Evolutionary conservation across 345 rosid species (phyloP).

Genomic region (Tarenaya hassleriana): DNA sequence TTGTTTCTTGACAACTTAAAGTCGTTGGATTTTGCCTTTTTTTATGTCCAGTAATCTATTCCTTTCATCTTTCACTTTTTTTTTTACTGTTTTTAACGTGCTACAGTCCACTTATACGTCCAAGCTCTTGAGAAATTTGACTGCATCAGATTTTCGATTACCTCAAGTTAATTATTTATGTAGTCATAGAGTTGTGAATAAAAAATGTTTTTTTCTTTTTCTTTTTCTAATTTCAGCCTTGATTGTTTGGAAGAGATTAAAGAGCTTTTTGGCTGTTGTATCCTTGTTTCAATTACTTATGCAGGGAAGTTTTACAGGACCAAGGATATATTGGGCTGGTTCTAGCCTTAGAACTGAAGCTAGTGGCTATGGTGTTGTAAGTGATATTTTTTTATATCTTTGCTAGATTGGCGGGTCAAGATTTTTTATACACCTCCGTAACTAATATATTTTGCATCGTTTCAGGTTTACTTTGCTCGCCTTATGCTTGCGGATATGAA

Average conservation of each 20-base stretch:
- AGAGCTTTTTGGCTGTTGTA: slow-evolving; percentile 28
- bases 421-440: not conserved
- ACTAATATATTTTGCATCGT: slow-evolving; percentile 14
- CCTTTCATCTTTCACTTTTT: too few species aligned
- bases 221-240: not conserved
- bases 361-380: slow-evolving; percentile 99
- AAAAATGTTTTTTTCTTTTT: too few species aligned
- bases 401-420: too few species aligned
- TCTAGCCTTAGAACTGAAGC: slow-evolving; percentile 99
- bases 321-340: slow-evolving; percentile 93
- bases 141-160: too few species aligned
- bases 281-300: slow-evolving; percentile 51
- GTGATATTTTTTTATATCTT: slow-evolving; percentile 3
- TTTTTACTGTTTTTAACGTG: too few species aligned
- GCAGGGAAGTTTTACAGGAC: slow-evolving; percentile 99
- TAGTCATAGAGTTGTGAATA: too few species aligned
- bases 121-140: too few species aligned
- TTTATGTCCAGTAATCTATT: too few species aligned
- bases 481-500: slow-evolving; percentile 93
- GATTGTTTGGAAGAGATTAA: slow-evolving; percentile 17
- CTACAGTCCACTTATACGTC: too few species aligned
- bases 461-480: slow-evolving; percentile 96
- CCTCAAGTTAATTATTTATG: too few species aligned
- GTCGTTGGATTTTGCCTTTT: not conserved
- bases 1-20: not conserved